Percentiles rank a stretch among this genome's conserved stretches.
phyloP scores from a whole-genome alignment of 2,329 filamentous ascomycete genomes.

The Colletotrichum plurivorum region DNA sequence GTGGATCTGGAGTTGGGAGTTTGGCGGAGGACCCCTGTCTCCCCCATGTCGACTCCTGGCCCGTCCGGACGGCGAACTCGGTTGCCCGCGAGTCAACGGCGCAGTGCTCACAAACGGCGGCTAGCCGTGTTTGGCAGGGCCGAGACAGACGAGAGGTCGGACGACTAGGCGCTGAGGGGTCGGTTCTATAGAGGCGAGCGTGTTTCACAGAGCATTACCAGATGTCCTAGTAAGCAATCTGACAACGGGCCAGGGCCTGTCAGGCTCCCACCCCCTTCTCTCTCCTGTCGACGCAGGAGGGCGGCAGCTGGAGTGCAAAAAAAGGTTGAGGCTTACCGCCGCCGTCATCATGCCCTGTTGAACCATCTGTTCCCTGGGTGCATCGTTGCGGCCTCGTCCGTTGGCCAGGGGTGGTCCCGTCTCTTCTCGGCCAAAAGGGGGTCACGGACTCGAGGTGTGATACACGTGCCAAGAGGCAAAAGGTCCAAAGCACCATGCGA shows the following conservation, averaged over 20 bases:
- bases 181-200: slow-evolving; percentile 26
- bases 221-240: slow-evolving; percentile 32
- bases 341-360: background rate
- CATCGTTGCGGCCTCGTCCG: slow-evolving; percentile 24
- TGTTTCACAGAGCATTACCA: slow-evolving; percentile 36
- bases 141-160: slow-evolving; percentile 35
- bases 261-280: too few relatives aligned
- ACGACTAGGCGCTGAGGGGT: slow-evolving; percentile 34
- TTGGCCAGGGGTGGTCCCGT: slow-evolving; percentile 21
- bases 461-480: slow-evolving; percentile 33
- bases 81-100: slow-evolving; percentile 23
- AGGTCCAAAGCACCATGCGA: slow-evolving; percentile 24
- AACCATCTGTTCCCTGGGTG: background rate
- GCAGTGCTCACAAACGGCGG: slow-evolving; percentile 25
- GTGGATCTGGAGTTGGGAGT: slow-evolving; percentile 30
- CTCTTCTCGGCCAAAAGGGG: slow-evolving; percentile 26
- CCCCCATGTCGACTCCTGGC: background rate
- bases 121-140: slow-evolving; percentile 38
- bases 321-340: background rate
- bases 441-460: slow-evolving; percentile 35
- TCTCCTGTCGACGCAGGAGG: too few relatives aligned
- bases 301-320: background rate
- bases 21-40: slow-evolving; percentile 3
- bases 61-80: slow-evolving; percentile 9
- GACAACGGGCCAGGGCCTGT: slow-evolving; percentile 5